Evolutionary conservation across 1,284 basidiomycete species (phyloP), one percentile per base, ranked within the genome.

Genomic region (Cystobasidium slooffiae): DNA sequence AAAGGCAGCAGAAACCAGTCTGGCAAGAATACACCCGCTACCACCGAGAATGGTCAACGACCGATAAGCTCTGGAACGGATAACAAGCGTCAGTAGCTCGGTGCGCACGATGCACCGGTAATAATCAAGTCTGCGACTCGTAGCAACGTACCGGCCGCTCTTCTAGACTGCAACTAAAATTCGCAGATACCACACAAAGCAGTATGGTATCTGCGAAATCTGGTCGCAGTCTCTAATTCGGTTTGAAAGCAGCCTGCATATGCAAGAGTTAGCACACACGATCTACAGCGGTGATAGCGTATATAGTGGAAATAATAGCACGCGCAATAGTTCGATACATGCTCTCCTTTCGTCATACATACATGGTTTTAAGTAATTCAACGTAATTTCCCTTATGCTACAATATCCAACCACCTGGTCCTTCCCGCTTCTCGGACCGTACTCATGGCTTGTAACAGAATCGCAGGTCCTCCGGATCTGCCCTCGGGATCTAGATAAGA

Each of bases 401-500:
- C 41, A 39, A 72, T 43, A 14, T 72, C 59, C 12, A 72, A 47
- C 69, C 69, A 72, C 41, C 46, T 51, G 3, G 43, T 31, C 18
- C 59, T 72, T n/a, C 69, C 69, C 18, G 49, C 51, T 24, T 51
- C 69, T 16, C 61, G 41, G 14, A 72, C 43, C 12, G 61, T 24
- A 43, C 49, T 72, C 49, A 44, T 58, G 16, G 61, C 59, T 51
- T 72, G 69, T 31, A 72, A 20, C 9, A 72, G 18, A 18, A 64
- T 51, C 14, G 69, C 59, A 0, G 58, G 61, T 1, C 69, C 69
- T 39, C 61, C 61, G 22, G 37, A 44, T 52, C 44, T 31, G 46
- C 59, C 58, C 55, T 72, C 69, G 16, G 69, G 69, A 55, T 72
- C 61, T 22, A 43, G 24, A 22, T 41, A 64, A n/a, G 59, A 43